Conservation (phyloP, 768 basidiomycete genomes). For the Mycena galopus region DNA sequence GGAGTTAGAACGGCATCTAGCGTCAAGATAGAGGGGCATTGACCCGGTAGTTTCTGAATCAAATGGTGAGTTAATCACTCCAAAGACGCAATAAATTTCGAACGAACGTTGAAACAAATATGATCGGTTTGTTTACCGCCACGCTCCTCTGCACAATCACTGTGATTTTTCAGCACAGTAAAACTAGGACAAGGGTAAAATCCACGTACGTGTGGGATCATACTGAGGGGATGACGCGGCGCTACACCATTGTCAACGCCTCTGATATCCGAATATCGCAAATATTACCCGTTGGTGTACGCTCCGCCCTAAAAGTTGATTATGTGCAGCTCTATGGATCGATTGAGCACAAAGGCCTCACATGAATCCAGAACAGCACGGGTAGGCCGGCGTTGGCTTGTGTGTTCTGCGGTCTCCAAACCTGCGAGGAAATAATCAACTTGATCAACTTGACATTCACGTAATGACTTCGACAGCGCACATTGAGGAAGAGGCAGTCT, state of each 20-base stretch:
- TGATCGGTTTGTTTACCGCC: slow-evolving; percentile 60
- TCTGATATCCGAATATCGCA: background rate
- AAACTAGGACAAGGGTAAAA: background rate
- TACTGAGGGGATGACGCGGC: slow-evolving; percentile 56
- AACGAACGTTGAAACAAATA: slow-evolving; percentile 65
- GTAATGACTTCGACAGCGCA: slow-evolving; percentile 29
- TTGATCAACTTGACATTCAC: no score
- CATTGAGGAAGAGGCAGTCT: slow-evolving; percentile 70
- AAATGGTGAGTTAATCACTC: background rate
- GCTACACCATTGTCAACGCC: slow-evolving; percentile 41
- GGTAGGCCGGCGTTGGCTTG: slow-evolving; percentile 47
- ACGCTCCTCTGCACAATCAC: slow-evolving; percentile 65
- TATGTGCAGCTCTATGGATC: background rate
- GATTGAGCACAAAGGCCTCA: slow-evolving; percentile 22
- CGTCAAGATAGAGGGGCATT: no score
- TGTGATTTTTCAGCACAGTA: slow-evolving; percentile 34
- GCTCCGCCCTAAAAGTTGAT: slow-evolving; percentile 58
- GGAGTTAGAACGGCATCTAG: no score
- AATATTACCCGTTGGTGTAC: slow-evolving; percentile 48
- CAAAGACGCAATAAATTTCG: background rate
- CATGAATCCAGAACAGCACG: slow-evolving; percentile 55
- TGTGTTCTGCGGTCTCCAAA: slow-evolving; percentile 51
- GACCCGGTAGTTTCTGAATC: slow-evolving; percentile 65
- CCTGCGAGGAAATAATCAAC: slow-evolving; percentile 38
- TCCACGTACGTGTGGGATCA: slow-evolving; percentile 60